phyloP scores from a whole-genome alignment of 371 early-diverging fungal genomes.

The Aphelidium insulamus region DNA sequence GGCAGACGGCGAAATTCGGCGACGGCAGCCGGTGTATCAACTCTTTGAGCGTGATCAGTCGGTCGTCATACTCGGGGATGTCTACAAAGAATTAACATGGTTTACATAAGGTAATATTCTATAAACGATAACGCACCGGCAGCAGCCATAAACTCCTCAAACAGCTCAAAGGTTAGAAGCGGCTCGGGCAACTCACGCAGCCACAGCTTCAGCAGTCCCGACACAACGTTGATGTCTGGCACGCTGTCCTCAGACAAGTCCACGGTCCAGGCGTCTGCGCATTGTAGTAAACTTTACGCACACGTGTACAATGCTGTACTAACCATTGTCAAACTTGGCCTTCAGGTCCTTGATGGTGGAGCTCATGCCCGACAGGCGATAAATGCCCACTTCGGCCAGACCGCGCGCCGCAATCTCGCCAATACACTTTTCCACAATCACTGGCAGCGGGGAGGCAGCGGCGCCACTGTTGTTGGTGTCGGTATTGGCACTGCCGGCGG shows the following conservation, averaged over 20 bases:
- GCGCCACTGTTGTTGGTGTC: too few relatives aligned
- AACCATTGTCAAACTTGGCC: slow-evolving; percentile 31
- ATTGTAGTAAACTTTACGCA: background rate
- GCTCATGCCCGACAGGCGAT: slow-evolving; percentile 49
- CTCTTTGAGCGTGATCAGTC: slow-evolving; percentile 48
- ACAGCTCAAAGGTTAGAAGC: slow-evolving; percentile 51
- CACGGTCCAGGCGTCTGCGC: slow-evolving; percentile 17
- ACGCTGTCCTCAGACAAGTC: slow-evolving; percentile 37
- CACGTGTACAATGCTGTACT: background rate
- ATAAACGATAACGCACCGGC: slow-evolving; percentile 25
- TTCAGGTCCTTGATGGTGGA: slow-evolving; percentile 36
- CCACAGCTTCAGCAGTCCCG: slow-evolving; percentile 80
- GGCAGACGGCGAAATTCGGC: slow-evolving; percentile 40
- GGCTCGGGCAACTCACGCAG: slow-evolving; percentile 83
- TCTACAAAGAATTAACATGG: slow-evolving; percentile 9
- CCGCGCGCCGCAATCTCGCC: slow-evolving; percentile 51
- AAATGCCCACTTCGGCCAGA: slow-evolving; percentile 60
- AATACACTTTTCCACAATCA: slow-evolving; percentile 43
- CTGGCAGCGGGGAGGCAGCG: too few relatives aligned
- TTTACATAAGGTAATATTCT: background rate
- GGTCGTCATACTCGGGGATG: slow-evolving; percentile 49
- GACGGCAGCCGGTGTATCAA: slow-evolving; percentile 37
- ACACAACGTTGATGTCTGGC: slow-evolving; percentile 62
- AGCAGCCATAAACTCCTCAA: slow-evolving; percentile 57
- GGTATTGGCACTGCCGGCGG: too few relatives aligned